Percentiles rank a stretch among this genome's conserved stretches.
Conservation (phyloP, 2,329 filamentous ascomycete genomes). For the Conoideocrella luteorostrata region DNA sequence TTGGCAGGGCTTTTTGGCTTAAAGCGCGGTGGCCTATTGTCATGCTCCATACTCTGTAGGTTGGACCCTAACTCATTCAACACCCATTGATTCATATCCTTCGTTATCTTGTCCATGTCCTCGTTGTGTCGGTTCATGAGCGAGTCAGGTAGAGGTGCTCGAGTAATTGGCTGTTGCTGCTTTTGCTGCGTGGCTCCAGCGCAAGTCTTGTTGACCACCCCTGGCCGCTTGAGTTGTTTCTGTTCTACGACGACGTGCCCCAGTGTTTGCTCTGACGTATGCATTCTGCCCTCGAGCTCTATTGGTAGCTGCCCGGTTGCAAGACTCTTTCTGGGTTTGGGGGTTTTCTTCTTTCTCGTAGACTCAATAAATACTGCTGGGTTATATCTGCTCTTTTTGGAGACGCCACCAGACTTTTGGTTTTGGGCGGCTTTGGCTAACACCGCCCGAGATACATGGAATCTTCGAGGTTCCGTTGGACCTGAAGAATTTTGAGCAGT, state of each 20-base stretch:
- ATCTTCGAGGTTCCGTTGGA: conserved; percentile 39
- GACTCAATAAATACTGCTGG: conserved; percentile 53
- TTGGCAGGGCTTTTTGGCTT: conserved; percentile 50
- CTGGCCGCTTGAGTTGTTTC: conserved; percentile 28
- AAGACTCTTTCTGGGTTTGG: conserved; percentile 14
- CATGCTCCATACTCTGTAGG: conserved; percentile 39
- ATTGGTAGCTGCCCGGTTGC: conserved; percentile 10
- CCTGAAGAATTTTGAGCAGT: not conserved
- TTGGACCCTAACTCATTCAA: conserved; percentile 51
- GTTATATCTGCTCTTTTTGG: conserved; percentile 35
- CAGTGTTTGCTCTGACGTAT: not conserved
- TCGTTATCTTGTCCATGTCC: conserved; percentile 44
- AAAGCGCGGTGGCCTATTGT: conserved; percentile 37
- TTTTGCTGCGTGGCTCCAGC: conserved; percentile 8
- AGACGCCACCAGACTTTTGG: conserved; percentile 20
- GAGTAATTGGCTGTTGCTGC: conserved; percentile 14
- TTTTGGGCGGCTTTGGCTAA: conserved; percentile 25
- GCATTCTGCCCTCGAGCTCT: conserved; percentile 1
- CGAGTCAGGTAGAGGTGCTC: conserved; percentile 26
- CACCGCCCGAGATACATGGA: conserved; percentile 47
- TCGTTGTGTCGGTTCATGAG: conserved; percentile 28
- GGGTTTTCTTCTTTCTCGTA: conserved; percentile 30
- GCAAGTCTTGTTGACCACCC: conserved; percentile 18
- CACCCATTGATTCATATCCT: conserved; percentile 53
- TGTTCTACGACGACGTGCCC: conserved; percentile 12